phyloP scores from a whole-genome alignment of 176 grass and related monocot genomes.

The Lolium perenne region DNA sequence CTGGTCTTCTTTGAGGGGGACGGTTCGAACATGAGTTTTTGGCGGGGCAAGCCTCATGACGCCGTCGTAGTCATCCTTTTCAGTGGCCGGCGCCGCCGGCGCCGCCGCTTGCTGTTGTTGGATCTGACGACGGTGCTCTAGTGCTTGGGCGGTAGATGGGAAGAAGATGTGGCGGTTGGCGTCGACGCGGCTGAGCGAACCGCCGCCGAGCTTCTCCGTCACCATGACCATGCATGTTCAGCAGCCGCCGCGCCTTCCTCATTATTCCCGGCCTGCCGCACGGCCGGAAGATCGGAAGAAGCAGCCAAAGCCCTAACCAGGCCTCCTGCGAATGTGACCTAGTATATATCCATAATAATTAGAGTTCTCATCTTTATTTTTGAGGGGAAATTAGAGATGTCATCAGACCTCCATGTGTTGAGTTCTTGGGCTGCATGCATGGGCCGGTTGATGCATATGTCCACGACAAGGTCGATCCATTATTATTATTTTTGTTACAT shows the following conservation, averaged over 20 bases:
- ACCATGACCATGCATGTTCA: not conserved
- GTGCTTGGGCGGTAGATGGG: not conserved
- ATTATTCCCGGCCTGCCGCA: no score
- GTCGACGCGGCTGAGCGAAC: not conserved
- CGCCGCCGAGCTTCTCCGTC: not conserved
- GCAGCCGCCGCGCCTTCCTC: not conserved
- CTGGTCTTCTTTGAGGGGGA: fast-evolving
- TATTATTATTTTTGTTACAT: no score
- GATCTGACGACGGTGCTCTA: not conserved
- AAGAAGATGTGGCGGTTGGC: not conserved
- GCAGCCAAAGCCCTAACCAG: no score
- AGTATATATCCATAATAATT: no score
- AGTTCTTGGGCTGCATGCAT: no score
- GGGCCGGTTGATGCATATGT: no score
- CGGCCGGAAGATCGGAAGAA: no score
- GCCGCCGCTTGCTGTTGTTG: not conserved
- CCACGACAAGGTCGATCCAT: no score
- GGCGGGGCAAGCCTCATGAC: not conserved
- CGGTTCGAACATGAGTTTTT: not conserved
- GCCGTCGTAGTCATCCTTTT: not conserved
- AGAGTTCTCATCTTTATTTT: no score
- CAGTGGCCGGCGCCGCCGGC: not conserved
- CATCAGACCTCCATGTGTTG: no score
- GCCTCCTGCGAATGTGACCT: no score
- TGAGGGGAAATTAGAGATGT: no score